These are phyloP conservation scores for Neurospora sp. DNA, from an alignment of 495 filamentous ascomycete genomes.

Conservation along the genomic window DNA sequence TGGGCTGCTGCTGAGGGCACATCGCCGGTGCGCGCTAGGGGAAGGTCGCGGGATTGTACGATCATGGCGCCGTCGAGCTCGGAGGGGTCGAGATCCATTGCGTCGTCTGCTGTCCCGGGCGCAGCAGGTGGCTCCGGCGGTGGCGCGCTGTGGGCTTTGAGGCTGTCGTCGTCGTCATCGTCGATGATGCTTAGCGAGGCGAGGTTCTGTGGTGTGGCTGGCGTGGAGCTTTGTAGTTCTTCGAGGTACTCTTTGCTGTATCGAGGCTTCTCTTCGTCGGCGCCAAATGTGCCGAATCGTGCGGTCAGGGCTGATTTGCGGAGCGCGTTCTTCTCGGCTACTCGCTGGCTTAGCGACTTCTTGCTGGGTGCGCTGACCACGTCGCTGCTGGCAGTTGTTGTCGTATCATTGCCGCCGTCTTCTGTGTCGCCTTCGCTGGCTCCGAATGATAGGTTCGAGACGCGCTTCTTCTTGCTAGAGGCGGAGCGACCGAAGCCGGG, in stretches of 20 bases:
- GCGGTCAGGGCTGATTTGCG: conserved; percentile 43
- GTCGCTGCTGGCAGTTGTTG: conserved; percentile 26
- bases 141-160: background rate
- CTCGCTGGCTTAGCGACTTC: conserved; percentile 59
- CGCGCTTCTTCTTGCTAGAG: conserved; percentile 49
- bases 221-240: conserved; percentile 74
- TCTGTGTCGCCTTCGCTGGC: conserved; percentile 47
- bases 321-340: conserved; percentile 60
- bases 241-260: conserved; percentile 83
- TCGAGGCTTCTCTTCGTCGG: conserved; percentile 60
- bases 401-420: conserved; percentile 29
- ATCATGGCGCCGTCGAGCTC: conserved; percentile 50
- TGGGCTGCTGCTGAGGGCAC: conserved; percentile 1
- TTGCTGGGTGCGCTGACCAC: conserved; percentile 54
- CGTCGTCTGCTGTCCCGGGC: conserved; percentile 23
- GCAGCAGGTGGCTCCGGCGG: conserved; percentile 22
- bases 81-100: conserved; percentile 40
- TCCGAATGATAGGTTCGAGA: conserved; percentile 67
- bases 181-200: conserved; percentile 18
- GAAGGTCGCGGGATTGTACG: conserved; percentile 43
- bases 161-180: conserved; percentile 7
- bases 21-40: background rate
- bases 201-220: conserved; percentile 58
- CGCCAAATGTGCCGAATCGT: conserved; percentile 38
- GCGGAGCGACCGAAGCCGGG: conserved; percentile 26